These are phyloP conservation scores for Porphyrellus sp. DNA, from an alignment of 1,284 basidiomycete species.

Conservation along the genomic window DNA sequence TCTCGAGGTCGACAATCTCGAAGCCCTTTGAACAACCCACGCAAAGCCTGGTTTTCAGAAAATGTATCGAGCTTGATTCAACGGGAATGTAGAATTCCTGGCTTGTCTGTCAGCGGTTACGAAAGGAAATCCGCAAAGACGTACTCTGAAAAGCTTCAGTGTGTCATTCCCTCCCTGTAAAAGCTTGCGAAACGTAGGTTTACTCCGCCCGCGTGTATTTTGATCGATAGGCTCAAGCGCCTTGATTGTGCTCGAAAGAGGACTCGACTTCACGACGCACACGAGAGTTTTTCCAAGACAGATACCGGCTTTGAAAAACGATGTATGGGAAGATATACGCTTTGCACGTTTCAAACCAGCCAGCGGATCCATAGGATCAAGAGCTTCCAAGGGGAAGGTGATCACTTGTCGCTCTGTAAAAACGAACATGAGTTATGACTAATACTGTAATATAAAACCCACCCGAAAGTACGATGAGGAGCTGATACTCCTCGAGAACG, in stretches of 20 bases:
- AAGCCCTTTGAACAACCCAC: conserved; percentile 99
- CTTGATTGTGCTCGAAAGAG: conserved; percentile 96
- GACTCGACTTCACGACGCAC: conserved; percentile 95
- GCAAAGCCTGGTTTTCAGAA: conserved; percentile 96
- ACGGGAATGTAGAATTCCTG: conserved; percentile 99
- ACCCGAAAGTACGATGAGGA: conserved; percentile 95
- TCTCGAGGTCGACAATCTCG: conserved; percentile 98
- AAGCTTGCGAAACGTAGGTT: conserved; percentile 92
- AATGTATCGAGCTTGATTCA: conserved; percentile 95
- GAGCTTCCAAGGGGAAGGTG: conserved; percentile 92
- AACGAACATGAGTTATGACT: conserved; percentile 4
- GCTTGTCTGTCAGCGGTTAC: conserved; percentile 5
- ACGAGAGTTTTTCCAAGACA: conserved; percentile 94
- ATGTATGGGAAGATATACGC: conserved; percentile 93
- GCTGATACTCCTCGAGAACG: conserved; percentile 93
- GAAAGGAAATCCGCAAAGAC: conserved; percentile 25
- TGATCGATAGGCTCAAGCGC: conserved; percentile 95
- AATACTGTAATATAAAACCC: conserved; percentile 21
- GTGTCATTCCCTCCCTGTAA: conserved; percentile 95
- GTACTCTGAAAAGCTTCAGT: conserved; percentile 87
- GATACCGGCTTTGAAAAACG: conserved; percentile 96
- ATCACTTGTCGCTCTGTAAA: conserved; percentile 85
- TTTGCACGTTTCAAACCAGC: conserved; percentile 92
- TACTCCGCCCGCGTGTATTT: conserved; percentile 76
- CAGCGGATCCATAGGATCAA: conserved; percentile 88